These are phyloP conservation scores for Hysterangium stoloniferum DNA, from an alignment of 768 basidiomycete genomes.

Conservation along the genomic window DNA sequence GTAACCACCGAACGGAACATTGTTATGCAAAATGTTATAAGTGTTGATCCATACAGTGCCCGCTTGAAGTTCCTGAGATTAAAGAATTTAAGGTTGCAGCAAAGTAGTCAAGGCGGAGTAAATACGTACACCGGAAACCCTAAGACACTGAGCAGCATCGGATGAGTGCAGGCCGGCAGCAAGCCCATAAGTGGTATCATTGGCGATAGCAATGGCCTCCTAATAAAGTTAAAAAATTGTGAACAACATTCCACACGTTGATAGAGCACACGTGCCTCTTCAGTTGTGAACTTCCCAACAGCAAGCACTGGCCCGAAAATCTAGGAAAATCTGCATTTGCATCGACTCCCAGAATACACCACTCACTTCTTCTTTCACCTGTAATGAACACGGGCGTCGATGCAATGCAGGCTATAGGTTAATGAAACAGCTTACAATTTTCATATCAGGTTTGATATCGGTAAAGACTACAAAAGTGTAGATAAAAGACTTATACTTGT, in stretches of 20 bases:
- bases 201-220: conserved; percentile 78
- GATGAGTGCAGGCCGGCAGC: conserved; percentile 86
- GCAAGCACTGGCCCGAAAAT: conserved; percentile 94
- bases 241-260: neutral
- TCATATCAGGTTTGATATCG: conserved; percentile 74
- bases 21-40: conserved; percentile 75
- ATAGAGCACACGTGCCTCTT: conserved; percentile 34
- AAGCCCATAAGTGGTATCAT: conserved; percentile 84
- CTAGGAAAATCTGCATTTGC: conserved; percentile 27
- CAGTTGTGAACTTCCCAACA: conserved; percentile 76
- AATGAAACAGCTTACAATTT: conserved; percentile 50
- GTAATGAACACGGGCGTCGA: neutral
- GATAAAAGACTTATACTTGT: too few species aligned
- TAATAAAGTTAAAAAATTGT: too few species aligned
- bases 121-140: conserved; percentile 45
- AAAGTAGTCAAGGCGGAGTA: neutral
- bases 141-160: conserved; percentile 84
- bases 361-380: conserved; percentile 65
- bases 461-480: conserved; percentile 56
- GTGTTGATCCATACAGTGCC: conserved; percentile 95
- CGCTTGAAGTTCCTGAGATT: conserved; percentile 73
- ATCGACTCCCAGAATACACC: neutral
- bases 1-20: conserved; percentile 93
- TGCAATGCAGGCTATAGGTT: neutral
- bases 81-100: neutral